Evolutionary conservation across 306 rosid genomes (phyloP).

Genomic region (Dryas alaskensis): DNA sequence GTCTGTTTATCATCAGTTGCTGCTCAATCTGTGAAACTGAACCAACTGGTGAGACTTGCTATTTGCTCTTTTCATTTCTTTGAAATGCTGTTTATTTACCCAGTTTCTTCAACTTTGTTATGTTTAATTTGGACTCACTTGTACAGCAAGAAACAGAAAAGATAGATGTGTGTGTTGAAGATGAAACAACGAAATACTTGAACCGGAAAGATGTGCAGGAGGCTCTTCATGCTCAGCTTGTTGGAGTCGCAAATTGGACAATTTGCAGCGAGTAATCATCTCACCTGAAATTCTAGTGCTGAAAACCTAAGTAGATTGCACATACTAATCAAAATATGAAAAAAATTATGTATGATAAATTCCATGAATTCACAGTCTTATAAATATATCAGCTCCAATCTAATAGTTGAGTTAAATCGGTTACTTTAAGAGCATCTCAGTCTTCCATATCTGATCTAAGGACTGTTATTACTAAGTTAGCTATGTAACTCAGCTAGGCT

Average conservation of each 20-base stretch:
- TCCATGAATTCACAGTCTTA: too few relatives aligned
- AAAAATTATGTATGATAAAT: too few relatives aligned
- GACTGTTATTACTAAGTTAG: not conserved
- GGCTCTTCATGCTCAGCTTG: slow-evolving; percentile 62
- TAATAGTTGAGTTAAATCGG: too few relatives aligned
- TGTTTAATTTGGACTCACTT: slow-evolving; percentile 1
- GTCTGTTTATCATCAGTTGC: slow-evolving; percentile 41
- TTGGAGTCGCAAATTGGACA: slow-evolving; percentile 43
- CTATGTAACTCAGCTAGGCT: too few relatives aligned
- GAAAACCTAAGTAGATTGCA: too few relatives aligned
- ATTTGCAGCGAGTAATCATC: slow-evolving; percentile 48
- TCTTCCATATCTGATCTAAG: too few relatives aligned
- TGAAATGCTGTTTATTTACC: not conserved
- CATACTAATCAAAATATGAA: too few relatives aligned
- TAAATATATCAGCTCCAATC: too few relatives aligned
- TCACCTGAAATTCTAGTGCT: not conserved
- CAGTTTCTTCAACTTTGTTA: not conserved
- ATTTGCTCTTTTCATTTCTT: not conserved
- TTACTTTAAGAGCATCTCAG: too few relatives aligned
- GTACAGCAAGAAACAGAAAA: slow-evolving; percentile 39
- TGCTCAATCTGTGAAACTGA: slow-evolving; percentile 39
- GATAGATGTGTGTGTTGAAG: slow-evolving; percentile 61
- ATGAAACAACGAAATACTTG: slow-evolving; percentile 43
- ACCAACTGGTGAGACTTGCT: slow-evolving; percentile 38
- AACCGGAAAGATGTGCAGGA: slow-evolving; percentile 58